Base-by-base conservation (phyloP, 2,329 filamentous ascomycete species). In the Trichoderma arundinaceum region DNA sequence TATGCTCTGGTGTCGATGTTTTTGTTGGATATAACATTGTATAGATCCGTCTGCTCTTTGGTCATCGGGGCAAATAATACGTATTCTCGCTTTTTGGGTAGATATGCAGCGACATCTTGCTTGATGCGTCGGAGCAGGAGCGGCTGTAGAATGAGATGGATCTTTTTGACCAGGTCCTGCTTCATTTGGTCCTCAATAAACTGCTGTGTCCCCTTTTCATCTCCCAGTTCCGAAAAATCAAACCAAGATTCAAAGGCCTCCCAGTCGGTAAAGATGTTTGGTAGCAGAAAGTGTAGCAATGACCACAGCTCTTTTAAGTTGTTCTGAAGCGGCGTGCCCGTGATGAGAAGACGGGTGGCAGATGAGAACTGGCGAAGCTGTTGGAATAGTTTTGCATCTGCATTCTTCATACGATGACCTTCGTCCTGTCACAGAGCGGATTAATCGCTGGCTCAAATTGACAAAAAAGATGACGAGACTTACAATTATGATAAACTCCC, bases 21-120 rank as follows among this genome's bases (percentile, higher is more conserved):
- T 67, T 85, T 86, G 72, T 89, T 82, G 64, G 77, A 84, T 39
- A 90, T 81, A 0, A 82, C 83, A 58, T 88, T 88, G 74, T 99
- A 99, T 0, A 99, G 79, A 65, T 97, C 94, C 2, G 93, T 92
- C 74, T 99, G 95, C 70, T 95, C 92, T 28, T 88, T 86, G 0
- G 93, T 97, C 78, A 99, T 88, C 0, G 95, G 95, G 0, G 95
- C 95, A 72, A 95, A 98, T 0, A 99, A 81, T 3, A 99, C 91
- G 70, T 99, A 99, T 76, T 99, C 95, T 33, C 95, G 87, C 81
- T 99, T 99, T 78, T 94, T 96, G 0, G 95, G 95, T n/a, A 99
- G 83, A 54, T 92, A 87, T 2, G 89, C 89, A 63, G 96, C 94
- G 0, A 99, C 95, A 73, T 99, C 95, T 0, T 92, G 90, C 78